Evolutionary conservation across 176 grass and related monocot genomes (phyloP), one percentile per base, ranked within the genome.

Genomic region (Oryza glumipatula): DNA sequence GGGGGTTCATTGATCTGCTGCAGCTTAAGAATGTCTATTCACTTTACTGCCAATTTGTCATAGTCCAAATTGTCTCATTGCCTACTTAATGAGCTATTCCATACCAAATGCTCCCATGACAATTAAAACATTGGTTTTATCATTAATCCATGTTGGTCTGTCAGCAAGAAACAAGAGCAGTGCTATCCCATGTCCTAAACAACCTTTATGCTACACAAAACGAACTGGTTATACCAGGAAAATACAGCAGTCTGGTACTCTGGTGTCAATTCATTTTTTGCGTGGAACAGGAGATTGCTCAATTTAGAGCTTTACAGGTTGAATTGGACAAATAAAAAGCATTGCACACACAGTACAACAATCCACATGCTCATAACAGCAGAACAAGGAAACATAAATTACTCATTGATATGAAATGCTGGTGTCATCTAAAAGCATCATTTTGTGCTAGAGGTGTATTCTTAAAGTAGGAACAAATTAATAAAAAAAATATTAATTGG

Each of bases 81-180:
- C 65, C 52, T 67, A 11, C 49, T 72, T 73, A 73, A 33, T 67
- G 33, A 67, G 32, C 3, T 82, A 49, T 41, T 88, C 41, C 44
- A 81, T 60, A 63, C 32, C 39, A 81, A 70, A 45, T 88, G 9
- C 67, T 84, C n/a, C 14, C 64, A 15, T 9, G 48, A 44, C 38
- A 84, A 60, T 45, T 67, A 85, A 44, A 81, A 74, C n/a, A 80
- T 44, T 58, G 35, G 24, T 44, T 46, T 79, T 7, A 80, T 74
- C 21, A 67, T 67, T 73, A 80, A 41, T 71, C 61, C 41, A 43
- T 70, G 26, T 33, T 72, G 51, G 9, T 77, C 41, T 69, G 52
- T 26, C 43, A 82, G 4, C 28, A 41, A 63, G 36, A 70, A 49
- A 85, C 48, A 83, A 70, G 16, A 41, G 71, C 30, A 61, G 44